Evolutionary conservation across 345 rosid species (phyloP).

Genomic region (Populus ilicifolia): DNA sequence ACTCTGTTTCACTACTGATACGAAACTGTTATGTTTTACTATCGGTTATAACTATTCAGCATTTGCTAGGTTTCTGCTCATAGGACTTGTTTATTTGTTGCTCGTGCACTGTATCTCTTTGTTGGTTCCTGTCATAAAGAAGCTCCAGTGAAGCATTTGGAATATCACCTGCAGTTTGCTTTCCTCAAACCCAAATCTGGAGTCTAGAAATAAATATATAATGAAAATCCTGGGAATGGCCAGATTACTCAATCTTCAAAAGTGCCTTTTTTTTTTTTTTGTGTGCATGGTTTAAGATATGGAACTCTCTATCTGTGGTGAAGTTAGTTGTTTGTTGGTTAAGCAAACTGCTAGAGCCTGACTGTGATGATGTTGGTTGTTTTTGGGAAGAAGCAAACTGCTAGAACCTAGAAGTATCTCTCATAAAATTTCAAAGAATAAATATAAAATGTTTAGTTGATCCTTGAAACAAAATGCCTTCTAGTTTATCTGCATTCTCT

Average conservation of each 20-base stretch:
- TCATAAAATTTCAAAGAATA: background rate
- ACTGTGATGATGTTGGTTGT: background rate
- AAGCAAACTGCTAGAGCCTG: background rate
- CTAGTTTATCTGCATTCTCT: background rate
- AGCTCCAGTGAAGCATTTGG: background rate
- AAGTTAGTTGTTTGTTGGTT: background rate
- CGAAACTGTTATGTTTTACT: background rate
- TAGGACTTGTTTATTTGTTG: background rate
- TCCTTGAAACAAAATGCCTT: background rate
- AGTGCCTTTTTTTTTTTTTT: background rate
- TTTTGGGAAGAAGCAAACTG: background rate
- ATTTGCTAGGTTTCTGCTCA: background rate
- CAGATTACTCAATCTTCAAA: background rate
- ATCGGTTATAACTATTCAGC: background rate
- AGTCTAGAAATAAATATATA: background rate
- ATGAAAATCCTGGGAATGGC: background rate
- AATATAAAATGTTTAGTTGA: background rate
- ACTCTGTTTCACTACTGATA: background rate
- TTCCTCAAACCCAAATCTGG: background rate
- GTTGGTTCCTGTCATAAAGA: background rate
- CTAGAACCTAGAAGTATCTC: background rate
- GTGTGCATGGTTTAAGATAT: background rate
- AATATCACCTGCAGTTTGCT: background rate
- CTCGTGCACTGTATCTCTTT: background rate
- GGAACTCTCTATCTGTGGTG: background rate